phyloP scores from a whole-genome alignment of 331 rosid species.

The Arachis monticola region DNA sequence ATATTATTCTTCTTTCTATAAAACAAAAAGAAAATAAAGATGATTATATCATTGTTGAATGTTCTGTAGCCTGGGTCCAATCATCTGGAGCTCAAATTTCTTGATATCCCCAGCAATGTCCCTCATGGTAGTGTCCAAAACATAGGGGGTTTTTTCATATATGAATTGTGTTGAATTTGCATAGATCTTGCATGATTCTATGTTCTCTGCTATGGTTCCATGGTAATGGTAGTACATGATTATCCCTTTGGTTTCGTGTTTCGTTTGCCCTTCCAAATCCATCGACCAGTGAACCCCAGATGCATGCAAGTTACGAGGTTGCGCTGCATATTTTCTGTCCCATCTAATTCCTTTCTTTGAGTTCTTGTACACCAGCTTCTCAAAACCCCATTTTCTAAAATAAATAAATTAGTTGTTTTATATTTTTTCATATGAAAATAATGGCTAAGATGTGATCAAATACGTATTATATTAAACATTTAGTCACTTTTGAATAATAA shows the following conservation, averaged over 20 bases:
- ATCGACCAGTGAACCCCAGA: constrained; percentile 97
- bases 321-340: constrained; percentile 81
- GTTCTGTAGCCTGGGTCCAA: constrained; percentile 66
- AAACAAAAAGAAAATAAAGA: not conserved
- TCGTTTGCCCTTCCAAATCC: constrained; percentile 69
- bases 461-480: too few species aligned
- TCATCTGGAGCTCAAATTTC: constrained; percentile 89
- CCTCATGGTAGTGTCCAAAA: constrained; percentile 76
- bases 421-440: too few species aligned
- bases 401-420: not conserved
- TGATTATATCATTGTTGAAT: constrained; percentile 52
- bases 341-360: constrained; percentile 73
- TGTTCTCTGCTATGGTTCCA: constrained; percentile 75
- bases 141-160: constrained; percentile 65
- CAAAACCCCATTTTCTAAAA: constrained; percentile 93
- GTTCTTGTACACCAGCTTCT: constrained; percentile 80
- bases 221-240: constrained; percentile 89
- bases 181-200: constrained; percentile 74
- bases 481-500: not conserved
- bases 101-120: constrained; percentile 71
- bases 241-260: constrained; percentile 77
- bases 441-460: too few species aligned
- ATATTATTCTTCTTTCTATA: too few species aligned
- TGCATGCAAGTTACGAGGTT: constrained; percentile 71
- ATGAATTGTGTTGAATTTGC: constrained; percentile 48